Conservation (phyloP, 2,329 filamentous ascomycete genomes). For the Cryphonectria parasitica region DNA sequence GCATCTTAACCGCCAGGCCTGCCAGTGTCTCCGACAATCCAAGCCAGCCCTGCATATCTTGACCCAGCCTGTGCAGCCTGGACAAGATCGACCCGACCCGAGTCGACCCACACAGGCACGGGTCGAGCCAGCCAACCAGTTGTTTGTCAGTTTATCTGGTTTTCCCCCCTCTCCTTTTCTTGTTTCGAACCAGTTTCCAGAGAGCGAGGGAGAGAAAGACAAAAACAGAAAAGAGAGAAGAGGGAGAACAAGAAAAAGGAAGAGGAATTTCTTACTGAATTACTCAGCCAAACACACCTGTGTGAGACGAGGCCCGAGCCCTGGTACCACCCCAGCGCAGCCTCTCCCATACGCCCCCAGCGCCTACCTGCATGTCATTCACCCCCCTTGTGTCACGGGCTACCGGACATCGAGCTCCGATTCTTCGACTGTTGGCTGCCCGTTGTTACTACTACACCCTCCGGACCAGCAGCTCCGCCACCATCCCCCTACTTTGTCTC, state of each 20-base stretch:
- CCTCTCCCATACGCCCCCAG: not conserved
- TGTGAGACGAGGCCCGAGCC: conserved; percentile 2
- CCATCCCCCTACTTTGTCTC: not conserved
- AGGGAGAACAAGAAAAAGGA: too few relatives aligned
- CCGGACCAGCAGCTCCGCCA: conserved; percentile 14
- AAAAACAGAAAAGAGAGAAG: not conserved
- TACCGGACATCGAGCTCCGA: conserved; percentile 17
- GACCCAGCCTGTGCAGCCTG: not conserved
- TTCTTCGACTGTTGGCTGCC: not conserved
- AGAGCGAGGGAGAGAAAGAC: not conserved
- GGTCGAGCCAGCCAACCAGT: not conserved
- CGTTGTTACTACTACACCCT: not conserved
- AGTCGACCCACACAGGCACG: not conserved
- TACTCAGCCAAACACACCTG: not conserved
- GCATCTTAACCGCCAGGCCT: not conserved
- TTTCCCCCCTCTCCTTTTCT: too few relatives aligned
- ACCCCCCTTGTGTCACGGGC: conserved; percentile 4
- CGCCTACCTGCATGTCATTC: conserved; percentile 14
- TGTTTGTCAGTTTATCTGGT: not conserved
- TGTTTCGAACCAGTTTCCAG: not conserved
- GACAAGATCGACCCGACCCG: not conserved
- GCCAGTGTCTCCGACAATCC: not conserved
- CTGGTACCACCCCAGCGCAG: not conserved
- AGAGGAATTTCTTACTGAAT: too few relatives aligned
- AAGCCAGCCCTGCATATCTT: too few relatives aligned